Evolutionary conservation across 345 rosid species (phyloP), one percentile per base, ranked within the genome.

Genomic region (Noccaea caerulescens): DNA sequence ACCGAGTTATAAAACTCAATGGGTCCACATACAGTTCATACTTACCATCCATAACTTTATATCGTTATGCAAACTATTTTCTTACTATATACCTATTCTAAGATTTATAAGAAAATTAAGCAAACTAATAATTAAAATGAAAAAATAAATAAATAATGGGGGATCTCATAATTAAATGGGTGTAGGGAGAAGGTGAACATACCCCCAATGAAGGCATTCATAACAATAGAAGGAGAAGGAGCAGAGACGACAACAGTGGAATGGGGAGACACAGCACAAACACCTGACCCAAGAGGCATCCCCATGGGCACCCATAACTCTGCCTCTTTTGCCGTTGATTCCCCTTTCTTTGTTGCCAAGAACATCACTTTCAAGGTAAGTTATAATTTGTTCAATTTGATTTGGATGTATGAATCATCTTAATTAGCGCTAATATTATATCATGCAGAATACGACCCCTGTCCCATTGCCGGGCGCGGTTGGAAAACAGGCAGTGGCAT

Each of bases 261-360:
- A 79, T 91, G 97, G 97, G 96, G 96, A 58, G 99, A 94, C 84
- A 94, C 92, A 0, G 99, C 99, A 61, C 86, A 91, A 72, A 91
- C 87, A 12, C 90, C 77, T 1, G 99, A 91, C 5, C 58, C 88
- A 3, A 83, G 9, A 65, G 96, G 99, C 9, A 80, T 69, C 10
- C 97, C 88, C 3, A 44, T 89, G 76, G 99, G 99, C 6, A 91
- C 96, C 2, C 88, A 57, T 73, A 60, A 30, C 53, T 94, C 99
- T n/a, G 99, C 99, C 43, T 89, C 99, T 27, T 94, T 94, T 63
- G 92, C 92, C 4, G 96, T 94, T 9, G 91, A 91, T 58, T 80
- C 99, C 6, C 90, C 87, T 43, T 94, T 81, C 79, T 94, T 94
- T 59, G 84, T 94, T 0, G 99, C 97, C 82, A 94, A 80, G 73